phyloP scores from a whole-genome alignment of 106 monocot species.

The Gastrodia elata region DNA sequence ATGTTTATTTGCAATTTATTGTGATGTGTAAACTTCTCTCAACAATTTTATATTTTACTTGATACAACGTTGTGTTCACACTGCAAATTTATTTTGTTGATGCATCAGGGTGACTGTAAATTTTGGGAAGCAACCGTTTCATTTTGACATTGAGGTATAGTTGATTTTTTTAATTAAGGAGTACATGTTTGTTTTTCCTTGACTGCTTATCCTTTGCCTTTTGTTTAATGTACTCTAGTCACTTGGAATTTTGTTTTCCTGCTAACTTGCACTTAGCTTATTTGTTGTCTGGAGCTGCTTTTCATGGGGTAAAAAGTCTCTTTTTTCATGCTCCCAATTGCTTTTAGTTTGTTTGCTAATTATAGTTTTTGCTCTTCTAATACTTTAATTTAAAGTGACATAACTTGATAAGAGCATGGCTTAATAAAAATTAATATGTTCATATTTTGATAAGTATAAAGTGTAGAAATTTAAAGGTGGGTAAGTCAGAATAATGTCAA shows the following conservation, averaged over 20 bases:
- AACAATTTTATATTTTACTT: not conserved
- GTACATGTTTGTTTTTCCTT: conserved; percentile 3
- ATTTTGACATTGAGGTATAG: conserved; percentile 82
- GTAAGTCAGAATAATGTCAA: not conserved
- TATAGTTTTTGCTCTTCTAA: not conserved
- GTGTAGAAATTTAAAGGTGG: not conserved
- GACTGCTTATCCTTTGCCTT: not conserved
- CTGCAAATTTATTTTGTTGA: not conserved
- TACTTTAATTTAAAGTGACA: not conserved
- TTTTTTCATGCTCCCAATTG: not conserved
- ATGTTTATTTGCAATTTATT: conserved; percentile 1
- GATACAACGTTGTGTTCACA: not conserved
- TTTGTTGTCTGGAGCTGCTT: not conserved
- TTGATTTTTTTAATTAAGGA: too few relatives aligned
- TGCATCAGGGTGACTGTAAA: conserved; percentile 71
- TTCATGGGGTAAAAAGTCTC: not conserved
- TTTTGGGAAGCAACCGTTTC: conserved; percentile 81
- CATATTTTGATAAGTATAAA: not conserved
- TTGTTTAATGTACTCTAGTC: not conserved
- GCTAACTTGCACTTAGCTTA: not conserved
- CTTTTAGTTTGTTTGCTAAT: not conserved
- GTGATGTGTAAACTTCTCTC: not conserved
- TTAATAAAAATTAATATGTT: not conserved
- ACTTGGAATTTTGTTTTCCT: not conserved
- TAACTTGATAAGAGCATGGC: not conserved